phyloP scores from a whole-genome alignment of 768 basidiomycete genomes.

The Pleurotus tuber-regium region DNA sequence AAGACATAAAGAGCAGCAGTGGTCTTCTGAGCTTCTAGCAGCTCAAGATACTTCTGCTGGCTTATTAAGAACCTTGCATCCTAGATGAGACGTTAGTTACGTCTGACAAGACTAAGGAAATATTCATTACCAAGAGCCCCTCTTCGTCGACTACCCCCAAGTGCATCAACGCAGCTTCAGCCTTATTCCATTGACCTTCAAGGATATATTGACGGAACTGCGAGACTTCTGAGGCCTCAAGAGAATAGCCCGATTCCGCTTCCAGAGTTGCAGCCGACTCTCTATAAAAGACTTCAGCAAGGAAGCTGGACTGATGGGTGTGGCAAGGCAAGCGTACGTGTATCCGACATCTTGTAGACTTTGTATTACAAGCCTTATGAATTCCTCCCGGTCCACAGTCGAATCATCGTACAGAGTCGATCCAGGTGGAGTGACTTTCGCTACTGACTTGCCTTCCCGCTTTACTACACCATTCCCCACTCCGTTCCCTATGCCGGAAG shows the following conservation, averaged over 20 bases:
- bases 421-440: conserved; percentile 68
- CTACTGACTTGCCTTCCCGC: conserved; percentile 51
- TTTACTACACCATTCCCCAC: conserved; percentile 46
- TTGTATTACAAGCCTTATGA: conserved; percentile 85
- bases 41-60: conserved; percentile 95
- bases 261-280: conserved; percentile 88
- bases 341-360: conserved; percentile 87
- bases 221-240: conserved; percentile 76
- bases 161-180: conserved; percentile 63
- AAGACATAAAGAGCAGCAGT: conserved; percentile 83
- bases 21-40: conserved; percentile 77
- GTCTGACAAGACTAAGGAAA: not conserved
- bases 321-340: conserved; percentile 39
- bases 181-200: conserved; percentile 77
- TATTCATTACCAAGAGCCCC: conserved; percentile 57
- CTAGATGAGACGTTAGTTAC: conserved; percentile 34
- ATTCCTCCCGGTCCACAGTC: conserved; percentile 83
- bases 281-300: conserved; percentile 36
- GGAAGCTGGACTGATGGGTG: not conserved
- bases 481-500: conserved; percentile 21
- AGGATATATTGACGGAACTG: conserved; percentile 80
- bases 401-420: conserved; percentile 78
- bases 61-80: conserved; percentile 85
- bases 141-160: conserved; percentile 72
- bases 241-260: conserved; percentile 87